Base-by-base conservation (phyloP, 1,139 yeast genomes). In the Lizanozyma gosingica region DNA sequence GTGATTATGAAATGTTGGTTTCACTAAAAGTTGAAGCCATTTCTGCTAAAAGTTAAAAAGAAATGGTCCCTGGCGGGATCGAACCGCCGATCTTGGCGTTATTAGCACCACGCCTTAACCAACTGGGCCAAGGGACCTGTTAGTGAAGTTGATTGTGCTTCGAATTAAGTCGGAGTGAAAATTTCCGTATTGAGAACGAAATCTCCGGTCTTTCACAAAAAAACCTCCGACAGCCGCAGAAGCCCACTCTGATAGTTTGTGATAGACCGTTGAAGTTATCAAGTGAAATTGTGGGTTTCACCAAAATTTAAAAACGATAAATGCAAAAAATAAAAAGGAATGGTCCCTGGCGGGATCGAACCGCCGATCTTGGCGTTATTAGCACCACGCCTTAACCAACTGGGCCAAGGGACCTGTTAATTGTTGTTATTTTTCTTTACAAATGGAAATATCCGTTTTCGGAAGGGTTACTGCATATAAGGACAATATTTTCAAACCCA, bases 91-190 rank as follows among this genome's bases (percentile, higher is more conserved):
- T 62, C 66, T 60, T 55, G 65, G 66, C 66, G 67, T 62, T 60
- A 61, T 63, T 59, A 59, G 63, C 63, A 58, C 63, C 62, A 54
- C 63, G 63, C 63, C 63, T 58, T 59, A 57, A 59, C 63, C 63
- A 59, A 59, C 63, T 59, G 62, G 63, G 63, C 63, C 63, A 59
- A 58, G 63, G 61, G 62, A 57, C 62, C 62, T 41, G 17, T 14
- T n/a, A n/a, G 8, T 16, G 8, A 11, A 17, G 9, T 16, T 8
- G 16, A 33, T 16, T 9, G 8, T 14, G 15, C n/a, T 33, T 33
- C 6, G 8, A 15, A 8, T n/a, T n/a, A n/a, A n/a, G n/a, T n/a
- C n/a, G n/a, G n/a, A 33, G 16, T 15, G 3, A 11, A 3, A 9
- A 33, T n/a, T n/a, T n/a, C n/a, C n/a, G n/a, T n/a, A n/a, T n/a